Percentiles rank a stretch among this genome's conserved stretches.
phyloP scores from a whole-genome alignment of 257 asterid genomes.

The Misopates orontium region DNA sequence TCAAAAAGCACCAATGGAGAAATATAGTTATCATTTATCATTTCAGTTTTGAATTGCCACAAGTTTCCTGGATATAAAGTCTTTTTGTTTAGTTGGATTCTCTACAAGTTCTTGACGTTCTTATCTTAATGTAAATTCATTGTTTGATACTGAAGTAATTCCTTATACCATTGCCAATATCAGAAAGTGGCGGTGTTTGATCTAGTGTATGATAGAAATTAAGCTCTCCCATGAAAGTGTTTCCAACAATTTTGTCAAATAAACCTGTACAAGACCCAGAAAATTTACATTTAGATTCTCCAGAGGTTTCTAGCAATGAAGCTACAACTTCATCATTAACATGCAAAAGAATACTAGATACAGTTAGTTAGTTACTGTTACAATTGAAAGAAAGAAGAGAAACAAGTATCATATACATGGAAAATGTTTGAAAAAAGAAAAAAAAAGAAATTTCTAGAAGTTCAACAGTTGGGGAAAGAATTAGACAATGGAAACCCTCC shows the following conservation, averaged over 20 bases:
- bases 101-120: constrained; percentile 19
- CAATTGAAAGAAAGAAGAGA: no score
- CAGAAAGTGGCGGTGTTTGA: neutral
- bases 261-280: neutral
- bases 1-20: constrained; percentile 30
- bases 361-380: neutral
- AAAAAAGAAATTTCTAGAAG: no score
- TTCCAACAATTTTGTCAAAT: no score
- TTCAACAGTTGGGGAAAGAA: no score
- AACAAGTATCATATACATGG: no score
- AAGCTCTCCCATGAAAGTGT: neutral
- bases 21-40: constrained; percentile 16
- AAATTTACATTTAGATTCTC: constrained; percentile 32
- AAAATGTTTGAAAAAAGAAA: no score
- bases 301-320: constrained; percentile 78
- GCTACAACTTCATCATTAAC: constrained; percentile 81
- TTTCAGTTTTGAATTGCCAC: constrained; percentile 12
- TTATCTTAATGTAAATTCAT: constrained; percentile 26
- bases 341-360: constrained; percentile 19
- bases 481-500: no score
- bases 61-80: neutral
- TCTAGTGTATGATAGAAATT: neutral
- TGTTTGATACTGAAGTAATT: constrained; percentile 15
- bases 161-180: neutral
- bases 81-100: constrained; percentile 16